phyloP scores from a whole-genome alignment of 1,284 basidiomycete genomes.

The Exobasidium rhododendri region DNA sequence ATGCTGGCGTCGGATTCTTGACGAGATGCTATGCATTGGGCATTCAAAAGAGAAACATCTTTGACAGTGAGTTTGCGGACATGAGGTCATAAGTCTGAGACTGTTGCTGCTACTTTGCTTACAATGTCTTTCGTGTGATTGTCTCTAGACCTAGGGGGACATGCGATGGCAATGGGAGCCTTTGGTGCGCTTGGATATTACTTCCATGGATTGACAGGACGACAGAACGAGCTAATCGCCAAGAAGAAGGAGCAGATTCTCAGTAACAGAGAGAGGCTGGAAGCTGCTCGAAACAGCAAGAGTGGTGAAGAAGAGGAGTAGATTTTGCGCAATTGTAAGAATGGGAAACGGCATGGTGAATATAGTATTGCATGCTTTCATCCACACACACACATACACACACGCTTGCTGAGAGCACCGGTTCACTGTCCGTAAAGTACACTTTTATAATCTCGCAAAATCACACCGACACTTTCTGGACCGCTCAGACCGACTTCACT shows the following conservation, averaged over 20 bases:
- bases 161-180: conserved; percentile 41
- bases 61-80: conserved; percentile 49
- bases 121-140: not conserved
- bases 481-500: conserved; percentile 51
- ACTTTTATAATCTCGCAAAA: conserved; percentile 54
- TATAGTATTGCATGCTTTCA: not conserved
- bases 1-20: conserved; percentile 49
- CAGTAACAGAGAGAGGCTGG: conserved; percentile 28
- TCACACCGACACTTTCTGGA: conserved; percentile 51
- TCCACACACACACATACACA: not conserved
- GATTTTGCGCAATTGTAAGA: not conserved
- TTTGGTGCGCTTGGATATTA: conserved; percentile 51
- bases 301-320: conserved; percentile 10
- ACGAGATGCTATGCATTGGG: conserved; percentile 52
- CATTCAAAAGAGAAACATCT: conserved; percentile 52
- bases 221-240: conserved; percentile 38
- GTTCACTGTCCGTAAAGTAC: conserved; percentile 7
- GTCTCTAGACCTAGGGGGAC: conserved; percentile 51
- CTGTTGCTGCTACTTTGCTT: not conserved
- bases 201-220: conserved; percentile 47
- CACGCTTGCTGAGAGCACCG: not conserved
- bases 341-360: not conserved
- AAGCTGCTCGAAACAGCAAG: not conserved
- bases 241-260: conserved; percentile 50
- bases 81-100: no score